Conservation (phyloP, 2,329 filamentous ascomycete genomes). For the Talaromyces islandicus region DNA sequence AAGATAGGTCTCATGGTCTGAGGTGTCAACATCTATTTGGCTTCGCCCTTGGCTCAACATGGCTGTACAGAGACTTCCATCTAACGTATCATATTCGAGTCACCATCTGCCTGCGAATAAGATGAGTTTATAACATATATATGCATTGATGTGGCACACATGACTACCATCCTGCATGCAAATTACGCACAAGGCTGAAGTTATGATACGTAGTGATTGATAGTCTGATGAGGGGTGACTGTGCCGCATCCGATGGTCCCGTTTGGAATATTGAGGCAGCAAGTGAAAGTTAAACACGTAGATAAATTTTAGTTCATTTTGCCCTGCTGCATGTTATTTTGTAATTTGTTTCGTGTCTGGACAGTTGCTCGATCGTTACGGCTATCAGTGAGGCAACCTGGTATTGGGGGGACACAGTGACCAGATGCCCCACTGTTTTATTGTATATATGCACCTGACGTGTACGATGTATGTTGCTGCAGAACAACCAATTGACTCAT, state of each 20-base stretch:
- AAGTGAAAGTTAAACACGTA: background rate
- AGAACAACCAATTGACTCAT: conserved; percentile 3
- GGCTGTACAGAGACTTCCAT: too few relatives aligned
- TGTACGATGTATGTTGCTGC: background rate
- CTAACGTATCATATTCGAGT: too few relatives aligned
- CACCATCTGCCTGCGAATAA: too few relatives aligned
- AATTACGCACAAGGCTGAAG: too few relatives aligned
- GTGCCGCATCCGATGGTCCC: background rate
- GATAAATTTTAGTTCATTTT: background rate
- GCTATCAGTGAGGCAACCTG: background rate
- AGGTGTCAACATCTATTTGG: too few relatives aligned
- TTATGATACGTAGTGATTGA: background rate
- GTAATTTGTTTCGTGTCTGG: background rate
- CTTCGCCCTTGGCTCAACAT: too few relatives aligned
- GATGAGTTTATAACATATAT: too few relatives aligned
- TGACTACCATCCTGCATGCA: too few relatives aligned
- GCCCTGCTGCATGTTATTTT: background rate
- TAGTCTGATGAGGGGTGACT: background rate
- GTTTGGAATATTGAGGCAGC: background rate
- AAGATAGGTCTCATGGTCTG: too few relatives aligned
- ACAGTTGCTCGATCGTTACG: background rate
- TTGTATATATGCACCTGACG: background rate
- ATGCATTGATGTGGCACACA: too few relatives aligned
- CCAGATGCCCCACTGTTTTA: too few relatives aligned
- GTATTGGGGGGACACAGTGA: too few relatives aligned